Conservation (phyloP, 257 asterid species). For the Solanum paucissectum region DNA sequence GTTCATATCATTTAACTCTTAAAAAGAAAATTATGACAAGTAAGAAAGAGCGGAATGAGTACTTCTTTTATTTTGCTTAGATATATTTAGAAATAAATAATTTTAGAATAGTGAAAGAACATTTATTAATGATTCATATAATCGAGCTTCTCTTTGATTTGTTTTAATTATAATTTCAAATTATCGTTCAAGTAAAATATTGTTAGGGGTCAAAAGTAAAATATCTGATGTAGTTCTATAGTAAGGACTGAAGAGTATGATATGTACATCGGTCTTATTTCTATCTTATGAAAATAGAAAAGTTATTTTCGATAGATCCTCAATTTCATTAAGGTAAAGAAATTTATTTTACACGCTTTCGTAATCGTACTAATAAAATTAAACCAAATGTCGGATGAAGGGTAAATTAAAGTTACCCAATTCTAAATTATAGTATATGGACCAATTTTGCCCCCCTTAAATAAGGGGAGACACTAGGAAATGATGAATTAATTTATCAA, state of each 20-base stretch:
- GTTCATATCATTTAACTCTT: no score
- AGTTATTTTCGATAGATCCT: no score
- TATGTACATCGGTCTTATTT: no score
- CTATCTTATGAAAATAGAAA: no score
- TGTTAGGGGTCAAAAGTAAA: background rate
- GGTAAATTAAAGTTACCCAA: background rate
- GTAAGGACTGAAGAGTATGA: no score
- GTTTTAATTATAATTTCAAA: no score
- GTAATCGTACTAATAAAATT: background rate
- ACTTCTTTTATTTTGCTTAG: background rate
- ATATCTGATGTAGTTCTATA: no score
- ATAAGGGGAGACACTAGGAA: background rate
- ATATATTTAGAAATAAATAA: background rate
- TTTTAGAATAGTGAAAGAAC: no score
- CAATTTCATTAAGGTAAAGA: no score
- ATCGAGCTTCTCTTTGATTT: background rate
- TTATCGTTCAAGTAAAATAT: no score
- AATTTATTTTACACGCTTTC: background rate
- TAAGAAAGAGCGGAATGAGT: no score
- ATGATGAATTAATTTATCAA: background rate
- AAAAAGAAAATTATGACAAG: no score
- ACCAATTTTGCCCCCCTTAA: background rate
- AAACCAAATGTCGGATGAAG: background rate
- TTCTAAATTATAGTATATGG: background rate
- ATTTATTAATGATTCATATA: background rate